Conservation (phyloP, 176 grass and related monocot genomes). For the Avena atlantica region DNA sequence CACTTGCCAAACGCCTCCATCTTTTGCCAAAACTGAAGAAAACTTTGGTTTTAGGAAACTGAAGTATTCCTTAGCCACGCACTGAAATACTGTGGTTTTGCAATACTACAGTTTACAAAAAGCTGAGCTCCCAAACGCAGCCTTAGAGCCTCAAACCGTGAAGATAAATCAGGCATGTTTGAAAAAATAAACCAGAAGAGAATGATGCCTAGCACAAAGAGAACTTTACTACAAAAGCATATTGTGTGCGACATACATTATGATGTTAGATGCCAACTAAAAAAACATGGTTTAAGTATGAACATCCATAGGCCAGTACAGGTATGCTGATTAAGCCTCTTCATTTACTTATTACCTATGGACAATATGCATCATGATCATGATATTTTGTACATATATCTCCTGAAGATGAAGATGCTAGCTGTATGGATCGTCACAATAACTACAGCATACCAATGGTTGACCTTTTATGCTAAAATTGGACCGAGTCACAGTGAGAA, state of each 20-base stretch:
- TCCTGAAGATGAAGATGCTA: constrained; percentile 4
- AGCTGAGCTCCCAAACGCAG: too few relatives aligned
- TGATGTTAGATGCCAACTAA: not conserved
- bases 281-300: not conserved
- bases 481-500: not conserved
- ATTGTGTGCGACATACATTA: not conserved
- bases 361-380: constrained; percentile 5
- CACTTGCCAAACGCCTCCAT: too few relatives aligned
- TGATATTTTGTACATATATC: not conserved
- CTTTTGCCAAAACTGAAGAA: too few relatives aligned
- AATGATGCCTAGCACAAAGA: not conserved
- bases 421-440: not conserved
- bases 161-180: constrained; percentile 15
- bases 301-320: constrained; percentile 16
- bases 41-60: too few relatives aligned
- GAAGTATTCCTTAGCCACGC: too few relatives aligned
- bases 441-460: not conserved
- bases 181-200: constrained; percentile 17
- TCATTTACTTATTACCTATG: not conserved
- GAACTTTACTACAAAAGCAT: not conserved
- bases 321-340: constrained; percentile 12
- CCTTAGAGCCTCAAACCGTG: not conserved
- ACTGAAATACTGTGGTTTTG: too few relatives aligned
- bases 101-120: too few relatives aligned
- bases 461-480: constrained; percentile 14